Percentiles rank a stretch among this genome's conserved stretches.
These are phyloP conservation scores for Populus euphratica DNA, from an alignment of 345 rosid species.

Conservation along the genomic window DNA sequence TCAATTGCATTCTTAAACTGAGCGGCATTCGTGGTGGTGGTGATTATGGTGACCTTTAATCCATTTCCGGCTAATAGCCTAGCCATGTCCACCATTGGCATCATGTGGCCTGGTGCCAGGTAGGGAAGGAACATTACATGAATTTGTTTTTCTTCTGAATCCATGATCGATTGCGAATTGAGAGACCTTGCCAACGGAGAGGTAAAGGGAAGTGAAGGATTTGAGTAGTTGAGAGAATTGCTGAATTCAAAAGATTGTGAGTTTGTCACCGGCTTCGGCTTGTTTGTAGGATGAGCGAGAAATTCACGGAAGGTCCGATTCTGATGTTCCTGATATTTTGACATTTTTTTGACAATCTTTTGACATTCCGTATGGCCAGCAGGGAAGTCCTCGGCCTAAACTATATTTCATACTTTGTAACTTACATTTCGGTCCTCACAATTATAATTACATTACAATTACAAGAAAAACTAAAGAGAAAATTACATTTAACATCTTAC, in stretches of 20 bases:
- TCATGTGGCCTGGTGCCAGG: constrained; percentile 41
- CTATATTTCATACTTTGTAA: neutral
- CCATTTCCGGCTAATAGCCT: constrained; percentile 28
- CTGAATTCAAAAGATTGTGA: too few relatives aligned
- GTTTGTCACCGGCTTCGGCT: too few relatives aligned
- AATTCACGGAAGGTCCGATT: too few relatives aligned
- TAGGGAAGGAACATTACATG: constrained; percentile 39
- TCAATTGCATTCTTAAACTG: constrained; percentile 16
- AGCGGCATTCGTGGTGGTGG: constrained; percentile 23
- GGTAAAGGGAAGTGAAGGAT: neutral
- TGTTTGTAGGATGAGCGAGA: too few relatives aligned
- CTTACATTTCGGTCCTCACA: neutral
- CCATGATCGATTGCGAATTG: constrained; percentile 10
- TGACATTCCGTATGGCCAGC: neutral
- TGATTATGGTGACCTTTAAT: constrained; percentile 24
- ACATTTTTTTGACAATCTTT: neutral
- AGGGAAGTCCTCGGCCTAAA: neutral
- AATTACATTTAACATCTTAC: too few relatives aligned
- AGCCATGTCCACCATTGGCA: constrained; percentile 37
- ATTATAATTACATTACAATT: neutral
- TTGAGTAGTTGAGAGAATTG: too few relatives aligned
- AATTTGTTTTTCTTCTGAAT: constrained; percentile 7
- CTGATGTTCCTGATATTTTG: too few relatives aligned
- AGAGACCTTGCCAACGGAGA: neutral
- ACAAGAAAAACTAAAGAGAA: too few relatives aligned